Conservation (phyloP, 2,329 filamentous ascomycete species). For the Ceratocystis ficicola region DNA sequence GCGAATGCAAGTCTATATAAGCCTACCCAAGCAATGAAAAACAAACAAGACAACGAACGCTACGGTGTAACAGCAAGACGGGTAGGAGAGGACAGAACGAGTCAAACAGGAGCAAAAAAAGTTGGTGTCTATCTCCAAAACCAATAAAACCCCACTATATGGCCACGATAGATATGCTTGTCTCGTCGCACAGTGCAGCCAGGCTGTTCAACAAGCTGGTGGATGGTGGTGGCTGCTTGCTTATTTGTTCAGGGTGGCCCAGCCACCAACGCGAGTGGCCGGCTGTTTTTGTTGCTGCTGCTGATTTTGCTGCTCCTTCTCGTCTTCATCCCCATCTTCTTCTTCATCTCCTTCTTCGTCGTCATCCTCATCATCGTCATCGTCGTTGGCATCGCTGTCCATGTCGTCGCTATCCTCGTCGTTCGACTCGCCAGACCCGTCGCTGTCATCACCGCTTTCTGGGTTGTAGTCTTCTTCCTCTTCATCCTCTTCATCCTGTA, state of each 20-base stretch:
- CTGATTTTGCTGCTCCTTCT: not conserved
- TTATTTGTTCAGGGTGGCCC: constrained; percentile 21
- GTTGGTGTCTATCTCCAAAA: too few relatives aligned
- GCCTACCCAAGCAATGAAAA: not conserved
- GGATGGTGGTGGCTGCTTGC: not conserved
- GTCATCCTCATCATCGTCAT: constrained; percentile 27
- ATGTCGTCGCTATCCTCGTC: constrained; percentile 34
- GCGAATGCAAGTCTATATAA: constrained; percentile 7
- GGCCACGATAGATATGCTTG: too few relatives aligned
- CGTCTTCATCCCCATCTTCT: not conserved
- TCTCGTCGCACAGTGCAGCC: too few relatives aligned
- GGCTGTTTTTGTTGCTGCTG: constrained; percentile 5
- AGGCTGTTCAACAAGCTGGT: not conserved
- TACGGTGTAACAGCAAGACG: too few relatives aligned
- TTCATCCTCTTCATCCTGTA: constrained; percentile 51
- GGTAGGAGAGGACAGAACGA: too few relatives aligned
- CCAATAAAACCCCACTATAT: too few relatives aligned
- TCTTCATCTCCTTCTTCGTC: constrained; percentile 20
- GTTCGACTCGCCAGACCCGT: constrained; percentile 39
- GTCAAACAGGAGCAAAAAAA: too few relatives aligned
- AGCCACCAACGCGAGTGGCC: constrained; percentile 19
- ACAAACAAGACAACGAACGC: not conserved
- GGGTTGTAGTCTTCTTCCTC: constrained; percentile 57
- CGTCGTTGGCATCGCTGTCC: constrained; percentile 29
- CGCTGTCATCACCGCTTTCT: constrained; percentile 41